Percentiles rank a stretch among this genome's conserved stretches.
Evolutionary conservation across 1,139 yeast genomes (phyloP).

Genomic region (Candida anutae): DNA sequence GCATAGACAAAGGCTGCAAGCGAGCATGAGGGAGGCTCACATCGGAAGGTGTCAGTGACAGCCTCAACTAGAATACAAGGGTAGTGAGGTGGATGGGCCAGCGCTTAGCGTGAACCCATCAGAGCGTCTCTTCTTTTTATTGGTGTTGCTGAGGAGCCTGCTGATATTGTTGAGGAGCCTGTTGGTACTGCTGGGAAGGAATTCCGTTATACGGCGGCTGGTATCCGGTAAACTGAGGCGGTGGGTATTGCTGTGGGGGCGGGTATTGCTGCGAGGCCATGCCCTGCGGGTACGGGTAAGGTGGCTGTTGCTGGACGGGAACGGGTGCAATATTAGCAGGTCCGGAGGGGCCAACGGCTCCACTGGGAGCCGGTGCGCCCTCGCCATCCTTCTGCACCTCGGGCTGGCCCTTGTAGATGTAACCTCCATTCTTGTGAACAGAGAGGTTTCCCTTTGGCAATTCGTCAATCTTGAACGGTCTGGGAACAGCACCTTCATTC

Average conservation of each 20-base stretch:
- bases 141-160: constrained; percentile 5
- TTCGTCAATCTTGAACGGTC: constrained; percentile 74
- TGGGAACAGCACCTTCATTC: constrained; percentile 68
- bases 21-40: too few relatives aligned
- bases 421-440: constrained; percentile 28
- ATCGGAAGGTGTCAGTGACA: too few relatives aligned
- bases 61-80: too few relatives aligned
- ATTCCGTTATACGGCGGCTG: constrained; percentile 20
- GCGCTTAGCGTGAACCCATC: too few relatives aligned
- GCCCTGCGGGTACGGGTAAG: constrained; percentile 2
- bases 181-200: constrained; percentile 16
- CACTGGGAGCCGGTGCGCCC: constrained; percentile 5
- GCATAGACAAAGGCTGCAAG: too few relatives aligned
- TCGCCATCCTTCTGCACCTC: constrained; percentile 14
- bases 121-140: too few relatives aligned
- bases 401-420: constrained; percentile 47
- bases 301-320: constrained; percentile 4
- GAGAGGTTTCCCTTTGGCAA: constrained; percentile 48
- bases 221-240: constrained; percentile 7
- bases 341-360: constrained; percentile 6
- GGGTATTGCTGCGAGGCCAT: constrained; percentile 14
- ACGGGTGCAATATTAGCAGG: constrained; percentile 1
- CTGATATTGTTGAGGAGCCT: constrained; percentile 6
- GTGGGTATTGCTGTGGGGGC: constrained; percentile 13
- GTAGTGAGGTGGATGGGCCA: too few relatives aligned